Conservation (phyloP, 2,329 filamentous ascomycete species). For the Penicillium expansum region DNA sequence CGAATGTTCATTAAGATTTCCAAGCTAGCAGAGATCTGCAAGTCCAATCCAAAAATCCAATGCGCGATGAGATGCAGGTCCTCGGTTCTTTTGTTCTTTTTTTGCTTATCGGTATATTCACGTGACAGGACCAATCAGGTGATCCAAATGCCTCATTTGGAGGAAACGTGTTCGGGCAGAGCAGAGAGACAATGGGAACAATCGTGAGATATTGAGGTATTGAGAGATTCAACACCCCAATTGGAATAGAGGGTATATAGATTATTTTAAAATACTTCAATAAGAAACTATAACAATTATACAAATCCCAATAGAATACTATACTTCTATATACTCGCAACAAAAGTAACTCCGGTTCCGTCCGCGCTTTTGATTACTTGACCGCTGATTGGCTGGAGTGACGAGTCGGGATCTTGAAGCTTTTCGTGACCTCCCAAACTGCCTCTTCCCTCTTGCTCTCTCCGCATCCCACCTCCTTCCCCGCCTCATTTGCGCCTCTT, state of each 20-base stretch:
- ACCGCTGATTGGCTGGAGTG: conserved; percentile 7
- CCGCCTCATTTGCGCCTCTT: conserved; percentile 33
- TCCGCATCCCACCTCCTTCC: conserved; percentile 25
- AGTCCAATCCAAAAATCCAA: neutral
- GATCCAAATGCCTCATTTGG: conserved; percentile 5
- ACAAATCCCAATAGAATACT: neutral
- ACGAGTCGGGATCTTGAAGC: conserved; percentile 42
- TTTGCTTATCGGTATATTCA: conserved; percentile 28
- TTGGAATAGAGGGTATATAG: no score
- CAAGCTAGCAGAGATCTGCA: neutral
- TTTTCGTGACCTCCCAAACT: conserved; percentile 40
- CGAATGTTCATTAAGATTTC: conserved; percentile 41
- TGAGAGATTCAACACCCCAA: neutral
- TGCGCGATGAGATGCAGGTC: conserved; percentile 6
- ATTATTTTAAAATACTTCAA: neutral
- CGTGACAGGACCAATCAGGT: conserved; percentile 18
- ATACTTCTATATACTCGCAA: conserved; percentile 1
- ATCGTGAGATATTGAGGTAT: no score
- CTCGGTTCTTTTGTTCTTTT: conserved; percentile 18
- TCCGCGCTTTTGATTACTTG: conserved; percentile 22
- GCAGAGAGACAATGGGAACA: neutral
- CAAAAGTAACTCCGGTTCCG: conserved; percentile 37
- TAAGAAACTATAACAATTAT: neutral
- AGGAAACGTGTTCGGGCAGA: neutral
- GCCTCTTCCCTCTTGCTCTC: conserved; percentile 25